Evolutionary conservation across 768 basidiomycete genomes (phyloP).

Genomic region (Termitomyces sp.): DNA sequence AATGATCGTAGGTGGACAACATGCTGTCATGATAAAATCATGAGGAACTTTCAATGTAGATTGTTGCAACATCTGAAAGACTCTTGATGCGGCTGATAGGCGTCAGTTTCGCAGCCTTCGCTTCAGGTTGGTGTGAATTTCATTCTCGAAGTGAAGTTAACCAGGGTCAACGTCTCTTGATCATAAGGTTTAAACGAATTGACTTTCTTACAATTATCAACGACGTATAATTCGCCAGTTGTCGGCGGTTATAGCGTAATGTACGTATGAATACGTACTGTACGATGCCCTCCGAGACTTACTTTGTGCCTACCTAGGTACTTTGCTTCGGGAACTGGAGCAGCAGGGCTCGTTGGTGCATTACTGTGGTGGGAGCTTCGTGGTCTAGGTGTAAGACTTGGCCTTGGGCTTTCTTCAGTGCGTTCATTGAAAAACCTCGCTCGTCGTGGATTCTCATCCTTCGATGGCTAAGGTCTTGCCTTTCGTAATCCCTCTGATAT

Average conservation of each 20-base stretch:
- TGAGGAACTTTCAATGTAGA: slow-evolving; percentile 34
- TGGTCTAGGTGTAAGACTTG: slow-evolving; percentile 75
- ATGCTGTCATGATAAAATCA: neutral
- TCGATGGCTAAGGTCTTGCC: slow-evolving; percentile 64
- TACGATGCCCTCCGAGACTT: neutral
- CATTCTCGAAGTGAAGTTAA: neutral
- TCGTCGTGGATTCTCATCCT: neutral
- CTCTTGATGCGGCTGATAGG: slow-evolving; percentile 71
- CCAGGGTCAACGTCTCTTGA: neutral
- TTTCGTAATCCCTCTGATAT: slow-evolving; percentile 70
- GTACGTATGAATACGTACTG: slow-evolving; percentile 29
- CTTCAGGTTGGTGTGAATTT: slow-evolving; percentile 52
- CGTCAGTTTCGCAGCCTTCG: slow-evolving; percentile 77
- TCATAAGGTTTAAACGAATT: slow-evolving; percentile 83
- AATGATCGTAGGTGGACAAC: slow-evolving; percentile 66
- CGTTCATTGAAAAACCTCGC: slow-evolving; percentile 17
- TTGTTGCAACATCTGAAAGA: slow-evolving; percentile 67
- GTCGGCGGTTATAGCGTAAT: slow-evolving; percentile 77
- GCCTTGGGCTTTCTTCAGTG: slow-evolving; percentile 81
- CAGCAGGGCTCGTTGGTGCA: slow-evolving; percentile 89
- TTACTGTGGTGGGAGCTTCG: slow-evolving; percentile 94
- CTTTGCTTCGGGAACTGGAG: slow-evolving; percentile 92
- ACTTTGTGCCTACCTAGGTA: slow-evolving; percentile 42
- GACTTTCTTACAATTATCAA: slow-evolving; percentile 89
- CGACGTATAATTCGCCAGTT: slow-evolving; percentile 61